A percentile compares a stretch with the other conserved stretches of the same genome.
These are phyloP conservation scores for Mycena epipterygia DNA, from an alignment of 768 basidiomycete genomes.

Conservation along the genomic window DNA sequence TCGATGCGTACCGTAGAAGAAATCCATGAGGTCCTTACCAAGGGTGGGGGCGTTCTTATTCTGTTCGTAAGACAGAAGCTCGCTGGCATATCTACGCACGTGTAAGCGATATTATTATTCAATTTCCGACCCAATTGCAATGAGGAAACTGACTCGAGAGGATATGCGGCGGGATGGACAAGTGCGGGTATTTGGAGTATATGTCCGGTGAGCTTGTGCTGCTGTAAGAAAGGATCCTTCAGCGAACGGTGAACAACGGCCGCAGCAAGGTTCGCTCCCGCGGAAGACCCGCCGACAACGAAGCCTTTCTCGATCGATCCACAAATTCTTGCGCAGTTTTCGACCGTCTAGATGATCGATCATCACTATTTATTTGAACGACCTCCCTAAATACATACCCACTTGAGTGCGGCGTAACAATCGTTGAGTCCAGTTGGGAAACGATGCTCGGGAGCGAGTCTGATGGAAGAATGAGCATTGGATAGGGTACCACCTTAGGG, in stretches of 20 bases:
- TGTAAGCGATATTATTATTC: neutral
- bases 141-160: neutral
- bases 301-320: neutral
- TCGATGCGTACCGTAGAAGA: neutral
- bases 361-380: neutral
- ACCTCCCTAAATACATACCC: neutral
- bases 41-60: neutral
- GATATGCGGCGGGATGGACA: neutral
- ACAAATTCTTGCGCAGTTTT: neutral
- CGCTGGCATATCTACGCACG: neutral
- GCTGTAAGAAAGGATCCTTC: conserved; percentile 1
- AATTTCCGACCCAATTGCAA: neutral
- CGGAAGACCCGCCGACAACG: neutral
- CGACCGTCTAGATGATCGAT: neutral
- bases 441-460: conserved; percentile 9
- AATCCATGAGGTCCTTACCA: neutral
- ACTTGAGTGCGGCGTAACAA: conserved; percentile 11
- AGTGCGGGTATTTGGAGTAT: neutral
- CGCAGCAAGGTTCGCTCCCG: conserved; percentile 1
- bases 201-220: conserved; percentile 2
- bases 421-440: conserved; percentile 7
- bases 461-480: neutral
- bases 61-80: conserved; percentile 3
- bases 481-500: neutral
- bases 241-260: neutral